Evolutionary conservation across 257 asterid genomes (phyloP).

Genomic region (Gentiana macrophylla): DNA sequence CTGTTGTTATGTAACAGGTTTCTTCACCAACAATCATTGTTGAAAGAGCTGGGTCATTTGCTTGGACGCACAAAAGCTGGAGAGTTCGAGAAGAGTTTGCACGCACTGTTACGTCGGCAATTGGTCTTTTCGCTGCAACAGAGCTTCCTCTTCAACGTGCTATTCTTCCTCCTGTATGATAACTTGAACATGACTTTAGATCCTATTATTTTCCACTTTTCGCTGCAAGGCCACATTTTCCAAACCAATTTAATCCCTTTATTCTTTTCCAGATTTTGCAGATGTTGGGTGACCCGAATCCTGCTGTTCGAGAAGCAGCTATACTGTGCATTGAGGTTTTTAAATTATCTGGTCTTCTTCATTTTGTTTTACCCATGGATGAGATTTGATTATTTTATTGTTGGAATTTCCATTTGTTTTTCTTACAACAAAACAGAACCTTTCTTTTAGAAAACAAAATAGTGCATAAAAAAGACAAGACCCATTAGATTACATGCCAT

Average conservation of each 20-base stretch:
- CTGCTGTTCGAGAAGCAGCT: conserved; percentile 91
- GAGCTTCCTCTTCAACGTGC: conserved; percentile 98
- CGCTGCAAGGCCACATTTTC: background rate
- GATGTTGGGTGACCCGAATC: conserved; percentile 81
- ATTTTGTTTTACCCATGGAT: background rate
- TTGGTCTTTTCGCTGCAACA: conserved; percentile 80
- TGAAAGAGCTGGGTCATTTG: conserved; percentile 92
- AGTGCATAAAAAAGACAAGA: no score
- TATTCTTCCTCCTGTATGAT: conserved; percentile 92
- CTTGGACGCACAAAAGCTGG: conserved; percentile 96
- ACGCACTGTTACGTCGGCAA: conserved; percentile 86
- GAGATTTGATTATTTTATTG: background rate
- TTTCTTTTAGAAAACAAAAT: no score
- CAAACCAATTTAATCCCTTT: no score
- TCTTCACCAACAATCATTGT: conserved; percentile 96
- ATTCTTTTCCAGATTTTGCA: conserved; percentile 62
- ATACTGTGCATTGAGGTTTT: conserved; percentile 77
- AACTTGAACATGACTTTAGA: conserved; percentile 11
- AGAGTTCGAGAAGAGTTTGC: conserved; percentile 98
- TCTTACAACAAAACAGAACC: no score
- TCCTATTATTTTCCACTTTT: background rate
- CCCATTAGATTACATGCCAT: background rate
- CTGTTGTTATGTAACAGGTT: conserved; percentile 40
- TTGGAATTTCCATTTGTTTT: background rate
- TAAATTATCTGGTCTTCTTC: conserved; percentile 4